These are phyloP conservation scores for Suillus discolor DNA, from an alignment of 768 basidiomycete genomes.

Conservation along the genomic window DNA sequence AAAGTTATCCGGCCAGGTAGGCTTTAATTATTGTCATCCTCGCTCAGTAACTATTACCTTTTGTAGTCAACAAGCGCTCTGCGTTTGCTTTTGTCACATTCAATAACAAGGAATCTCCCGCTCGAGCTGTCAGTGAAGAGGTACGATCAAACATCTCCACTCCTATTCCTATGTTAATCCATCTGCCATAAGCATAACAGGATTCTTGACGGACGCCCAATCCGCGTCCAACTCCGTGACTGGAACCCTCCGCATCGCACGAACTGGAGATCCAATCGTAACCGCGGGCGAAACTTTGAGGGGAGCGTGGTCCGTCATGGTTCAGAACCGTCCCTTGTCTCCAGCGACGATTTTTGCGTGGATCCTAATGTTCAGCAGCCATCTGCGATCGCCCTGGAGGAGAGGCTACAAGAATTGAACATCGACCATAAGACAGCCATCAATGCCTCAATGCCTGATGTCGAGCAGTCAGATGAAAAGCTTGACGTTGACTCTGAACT, in stretches of 20 bases:
- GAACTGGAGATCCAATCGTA: conserved; percentile 36
- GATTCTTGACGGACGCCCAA: conserved; percentile 64
- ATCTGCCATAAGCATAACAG: conserved; percentile 63
- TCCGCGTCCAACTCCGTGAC: conserved; percentile 77
- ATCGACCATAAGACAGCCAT: conserved; percentile 13
- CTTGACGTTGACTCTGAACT: background rate
- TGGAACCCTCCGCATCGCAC: conserved; percentile 57
- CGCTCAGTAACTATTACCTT: background rate
- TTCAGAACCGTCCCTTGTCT: conserved; percentile 21
- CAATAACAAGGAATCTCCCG: conserved; percentile 60
- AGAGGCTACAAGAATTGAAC: conserved; percentile 15
- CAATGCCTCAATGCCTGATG: background rate
- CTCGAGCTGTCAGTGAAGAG: conserved; percentile 67
- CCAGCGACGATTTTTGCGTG: conserved; percentile 13
- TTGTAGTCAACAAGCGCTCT: conserved; percentile 59
- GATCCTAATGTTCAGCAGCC: conserved; percentile 17
- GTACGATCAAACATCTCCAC: conserved; percentile 35
- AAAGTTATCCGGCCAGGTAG: conserved; percentile 68
- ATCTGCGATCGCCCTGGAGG: conserved; percentile 12
- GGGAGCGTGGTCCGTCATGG: conserved; percentile 30
- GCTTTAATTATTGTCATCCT: conserved; percentile 24
- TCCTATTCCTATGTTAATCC: conserved; percentile 10
- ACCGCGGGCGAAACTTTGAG: conserved; percentile 43
- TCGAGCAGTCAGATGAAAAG: conserved; percentile 5
- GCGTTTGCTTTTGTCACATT: conserved; percentile 83